A percentile compares a stretch with the other conserved stretches of the same genome.
Evolutionary conservation across 345 rosid genomes (phyloP).

Genomic region (Mangifera indica): DNA sequence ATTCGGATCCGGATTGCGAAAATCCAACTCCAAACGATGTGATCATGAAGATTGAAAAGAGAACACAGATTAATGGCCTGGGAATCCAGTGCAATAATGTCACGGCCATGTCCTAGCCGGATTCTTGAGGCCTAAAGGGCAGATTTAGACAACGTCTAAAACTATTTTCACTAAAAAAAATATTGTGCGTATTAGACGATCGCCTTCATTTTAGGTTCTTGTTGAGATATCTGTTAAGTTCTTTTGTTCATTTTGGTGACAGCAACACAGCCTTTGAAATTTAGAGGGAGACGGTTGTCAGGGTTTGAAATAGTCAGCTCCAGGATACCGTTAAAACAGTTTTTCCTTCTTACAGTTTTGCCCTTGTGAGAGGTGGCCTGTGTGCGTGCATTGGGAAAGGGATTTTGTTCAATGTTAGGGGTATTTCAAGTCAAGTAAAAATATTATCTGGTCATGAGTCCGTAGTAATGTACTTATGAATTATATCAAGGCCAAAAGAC

Average conservation of each 20-base stretch:
- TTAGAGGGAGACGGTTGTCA: background rate
- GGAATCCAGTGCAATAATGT: constrained; percentile 54
- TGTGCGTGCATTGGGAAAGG: background rate
- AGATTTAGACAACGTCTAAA: constrained; percentile 12
- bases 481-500: too few relatives aligned
- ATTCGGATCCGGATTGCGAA: constrained; percentile 33
- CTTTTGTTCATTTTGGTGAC: constrained; percentile 15
- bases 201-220: constrained; percentile 30
- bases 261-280: constrained; percentile 25
- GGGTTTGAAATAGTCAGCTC: constrained; percentile 26
- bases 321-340: constrained; percentile 21
- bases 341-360: background rate
- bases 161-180: background rate
- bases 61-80: constrained; percentile 34
- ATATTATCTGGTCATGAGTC: background rate
- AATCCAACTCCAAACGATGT: background rate
- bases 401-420: background rate
- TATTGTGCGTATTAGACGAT: constrained; percentile 17
- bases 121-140: constrained; percentile 23
- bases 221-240: constrained; percentile 20
- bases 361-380: background rate
- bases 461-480: background rate
- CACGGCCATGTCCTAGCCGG: constrained; percentile 60
- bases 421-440: background rate
- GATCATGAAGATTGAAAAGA: constrained; percentile 21